phyloP scores from a whole-genome alignment of 1,284 basidiomycete species.

The Ceratobasidium sp. region DNA sequence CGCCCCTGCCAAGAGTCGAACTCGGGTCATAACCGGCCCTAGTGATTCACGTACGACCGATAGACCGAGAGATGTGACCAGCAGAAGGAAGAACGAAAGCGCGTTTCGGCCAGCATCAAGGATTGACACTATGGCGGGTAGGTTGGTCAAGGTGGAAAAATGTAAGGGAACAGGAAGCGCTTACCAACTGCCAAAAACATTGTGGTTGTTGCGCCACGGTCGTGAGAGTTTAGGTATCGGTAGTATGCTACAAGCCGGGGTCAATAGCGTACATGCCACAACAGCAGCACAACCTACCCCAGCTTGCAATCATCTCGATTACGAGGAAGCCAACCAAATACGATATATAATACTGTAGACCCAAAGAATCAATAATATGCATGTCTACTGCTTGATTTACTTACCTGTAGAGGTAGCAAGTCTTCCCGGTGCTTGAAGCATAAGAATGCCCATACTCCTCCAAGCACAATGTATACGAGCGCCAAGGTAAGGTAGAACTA shows the following conservation, averaged over 20 bases:
- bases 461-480: conserved; percentile 75
- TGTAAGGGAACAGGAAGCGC: conserved; percentile 49
- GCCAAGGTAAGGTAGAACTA: conserved; percentile 92
- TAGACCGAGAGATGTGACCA: conserved; percentile 88
- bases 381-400: too few species aligned
- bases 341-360: conserved; percentile 88
- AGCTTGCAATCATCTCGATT: conserved; percentile 92
- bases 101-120: conserved; percentile 94
- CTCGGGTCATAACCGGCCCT: conserved; percentile 79
- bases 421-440: conserved; percentile 86
- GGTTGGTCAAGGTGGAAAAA: not conserved
- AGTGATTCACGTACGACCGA: conserved; percentile 84
- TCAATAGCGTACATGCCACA: not conserved
- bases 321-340: conserved; percentile 87
- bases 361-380: not conserved
- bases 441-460: conserved; percentile 79
- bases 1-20: conserved; percentile 75
- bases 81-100: conserved; percentile 92
- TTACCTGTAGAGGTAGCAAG: conserved; percentile 82
- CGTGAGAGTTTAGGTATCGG: conserved; percentile 89
- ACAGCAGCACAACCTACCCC: conserved; percentile 60
- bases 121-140: conserved; percentile 68
- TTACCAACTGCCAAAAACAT: conserved; percentile 85
- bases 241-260: conserved; percentile 67
- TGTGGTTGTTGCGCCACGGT: conserved; percentile 73